phyloP scores from a whole-genome alignment of 306 rosid genomes.

The Acacia melanoxylon region DNA sequence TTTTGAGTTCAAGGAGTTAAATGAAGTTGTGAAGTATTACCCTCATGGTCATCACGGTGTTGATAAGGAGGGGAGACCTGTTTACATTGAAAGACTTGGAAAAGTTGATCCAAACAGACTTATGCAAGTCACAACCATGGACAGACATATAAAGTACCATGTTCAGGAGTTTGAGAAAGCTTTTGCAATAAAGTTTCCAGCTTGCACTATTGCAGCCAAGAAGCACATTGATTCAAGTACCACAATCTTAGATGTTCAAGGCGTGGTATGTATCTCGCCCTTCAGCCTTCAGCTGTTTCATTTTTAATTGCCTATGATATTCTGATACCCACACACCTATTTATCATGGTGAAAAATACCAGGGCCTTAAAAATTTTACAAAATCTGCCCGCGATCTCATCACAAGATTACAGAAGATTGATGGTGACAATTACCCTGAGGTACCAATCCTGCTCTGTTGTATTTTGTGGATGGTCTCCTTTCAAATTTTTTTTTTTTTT shows the following conservation, averaged over 20 bases:
- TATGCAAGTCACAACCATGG: constrained; percentile 93
- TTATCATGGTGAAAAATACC: constrained; percentile 14
- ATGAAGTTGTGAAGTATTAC: constrained; percentile 78
- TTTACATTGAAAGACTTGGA: constrained; percentile 93
- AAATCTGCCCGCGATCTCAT: constrained; percentile 92
- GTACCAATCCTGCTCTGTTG: constrained; percentile 34
- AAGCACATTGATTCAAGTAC: constrained; percentile 97
- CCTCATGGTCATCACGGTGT: constrained; percentile 98
- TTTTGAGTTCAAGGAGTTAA: constrained; percentile 77
- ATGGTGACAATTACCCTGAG: constrained; percentile 98
- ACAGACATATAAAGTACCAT: constrained; percentile 87
- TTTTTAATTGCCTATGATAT: background rate
- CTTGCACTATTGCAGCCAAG: constrained; percentile 96
- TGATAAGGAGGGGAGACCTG: constrained; percentile 95
- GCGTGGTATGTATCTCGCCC: constrained; percentile 72
- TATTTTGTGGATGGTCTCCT: constrained; percentile 1
- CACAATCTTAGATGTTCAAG: constrained; percentile 95
- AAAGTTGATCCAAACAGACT: constrained; percentile 93
- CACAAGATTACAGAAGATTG: constrained; percentile 81
- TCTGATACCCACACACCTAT: constrained; percentile 11
- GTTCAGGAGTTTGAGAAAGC: constrained; percentile 87
- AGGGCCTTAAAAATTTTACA: constrained; percentile 95
- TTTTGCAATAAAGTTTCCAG: constrained; percentile 91
- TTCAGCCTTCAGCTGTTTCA: constrained; percentile 21
- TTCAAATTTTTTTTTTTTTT: background rate